These are phyloP conservation scores for Diversispora epigaea DNA, from an alignment of 192 early-diverging fungal genomes.

Conservation along the genomic window DNA sequence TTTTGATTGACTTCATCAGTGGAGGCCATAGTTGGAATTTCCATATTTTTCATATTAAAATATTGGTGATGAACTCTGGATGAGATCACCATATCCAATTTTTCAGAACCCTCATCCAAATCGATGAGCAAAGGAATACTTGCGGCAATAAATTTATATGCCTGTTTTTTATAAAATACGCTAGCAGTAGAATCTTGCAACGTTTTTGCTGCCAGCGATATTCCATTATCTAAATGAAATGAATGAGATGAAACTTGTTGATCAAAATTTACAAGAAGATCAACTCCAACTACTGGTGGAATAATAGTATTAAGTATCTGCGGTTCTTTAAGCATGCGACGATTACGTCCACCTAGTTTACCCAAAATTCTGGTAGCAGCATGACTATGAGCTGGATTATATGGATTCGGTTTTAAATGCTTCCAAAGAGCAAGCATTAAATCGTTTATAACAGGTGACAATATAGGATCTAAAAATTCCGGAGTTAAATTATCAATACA, in stretches of 20 bases:
- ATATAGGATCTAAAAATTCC: conserved; percentile 95
- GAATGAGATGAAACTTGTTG: conserved; percentile 47
- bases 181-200: conserved; percentile 54
- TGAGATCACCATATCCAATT: conserved; percentile 37
- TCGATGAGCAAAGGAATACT: conserved; percentile 69
- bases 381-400: conserved; percentile 78
- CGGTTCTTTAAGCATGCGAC: conserved; percentile 77
- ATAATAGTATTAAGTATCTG: conserved; percentile 49
- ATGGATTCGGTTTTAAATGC: conserved; percentile 86
- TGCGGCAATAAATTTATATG: conserved; percentile 67
- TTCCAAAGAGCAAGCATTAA: conserved; percentile 93
- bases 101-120: conserved; percentile 53
- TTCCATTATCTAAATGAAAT: conserved; percentile 59
- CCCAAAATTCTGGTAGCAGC: conserved; percentile 91
- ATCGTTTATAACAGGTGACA: conserved; percentile 90
- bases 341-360: conserved; percentile 97
- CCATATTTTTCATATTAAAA: conserved; percentile 2
- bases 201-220: conserved; percentile 54
- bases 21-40: conserved; percentile 20
- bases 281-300: conserved; percentile 56
- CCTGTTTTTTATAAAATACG: conserved; percentile 55
- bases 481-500: conserved; percentile 98
- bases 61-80: conserved; percentile 36
- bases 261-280: conserved; percentile 61
- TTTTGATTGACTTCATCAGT: conserved; percentile 39